Percentiles rank a stretch among this genome's conserved stretches.
Conservation (phyloP, 305 asterid genomes). For the Rubia peregrina region DNA sequence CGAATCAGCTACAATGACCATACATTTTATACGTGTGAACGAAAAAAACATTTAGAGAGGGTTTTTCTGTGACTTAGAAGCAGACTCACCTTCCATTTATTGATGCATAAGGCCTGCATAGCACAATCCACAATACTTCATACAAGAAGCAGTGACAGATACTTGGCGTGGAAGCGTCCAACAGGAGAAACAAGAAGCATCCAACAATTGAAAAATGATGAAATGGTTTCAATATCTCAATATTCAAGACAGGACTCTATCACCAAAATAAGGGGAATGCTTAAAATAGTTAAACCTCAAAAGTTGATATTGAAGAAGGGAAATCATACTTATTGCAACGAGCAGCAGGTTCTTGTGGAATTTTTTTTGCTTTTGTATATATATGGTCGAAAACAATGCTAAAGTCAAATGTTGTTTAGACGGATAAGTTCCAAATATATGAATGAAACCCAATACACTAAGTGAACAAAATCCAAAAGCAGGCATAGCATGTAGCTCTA, state of each 20-base stretch:
- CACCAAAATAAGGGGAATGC: constrained; percentile 14
- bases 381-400: constrained; percentile 84
- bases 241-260: not conserved
- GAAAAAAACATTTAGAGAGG: no score
- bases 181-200: no score
- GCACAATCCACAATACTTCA: no score
- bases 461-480: constrained; percentile 12
- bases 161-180: no score
- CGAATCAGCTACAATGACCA: no score
- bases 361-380: constrained; percentile 73
- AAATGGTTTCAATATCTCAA: not conserved
- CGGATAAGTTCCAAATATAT: constrained; percentile 10
- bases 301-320: constrained; percentile 3
- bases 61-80: no score
- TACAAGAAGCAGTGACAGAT: no score
- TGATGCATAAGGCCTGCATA: no score
- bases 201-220: no score
- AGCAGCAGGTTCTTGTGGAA: constrained; percentile 98
- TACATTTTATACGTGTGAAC: no score
- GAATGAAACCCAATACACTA: constrained; percentile 2
- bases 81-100: no score
- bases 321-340: constrained; percentile 81
- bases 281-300: not conserved
- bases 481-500: not conserved
- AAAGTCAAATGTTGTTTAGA: constrained; percentile 28